Evolutionary conservation across 345 rosid genomes (phyloP), one percentile per base, ranked within the genome.

Genomic region (Psidium friedrichsthalianum): DNA sequence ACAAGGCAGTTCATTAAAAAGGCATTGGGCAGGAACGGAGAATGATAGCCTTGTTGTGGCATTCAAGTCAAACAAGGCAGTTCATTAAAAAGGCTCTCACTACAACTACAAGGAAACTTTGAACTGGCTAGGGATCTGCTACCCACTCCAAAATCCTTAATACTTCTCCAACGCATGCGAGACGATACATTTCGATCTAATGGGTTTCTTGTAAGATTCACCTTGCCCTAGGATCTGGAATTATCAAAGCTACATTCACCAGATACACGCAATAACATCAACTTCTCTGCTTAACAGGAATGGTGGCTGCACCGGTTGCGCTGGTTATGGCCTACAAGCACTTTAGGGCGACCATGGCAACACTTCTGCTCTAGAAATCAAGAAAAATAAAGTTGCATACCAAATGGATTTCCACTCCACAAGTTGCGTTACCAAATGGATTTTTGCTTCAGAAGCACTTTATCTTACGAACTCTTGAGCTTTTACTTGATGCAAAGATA

Each of bases 161-260:
- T 61, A 3, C 6, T 40, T 13, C 15, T 61, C 36, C 29, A 14
- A 14, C 21, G 0, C 6, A 6, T 27, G 74, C 0, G 0, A 27
- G 74, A 27, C 11, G 6, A 6, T 14, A 27, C 74, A 59, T 59
- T 59, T 59, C 0, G 74, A 61, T 1, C 2, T 61, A 61, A 27
- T 27, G 74, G 74, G 74, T 27, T 20, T 61, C 74, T 2, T 32
- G 1, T 6, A 20, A 61, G 74, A 6, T 61, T 6, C 40, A 61
- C 74, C 5, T 61, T 27, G 36, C 40, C 40, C 1, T 61, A 27
- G 10, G 40, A 61, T 61, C 15, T 27, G 74, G 74, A 61, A 27
- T 27, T 14, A 61, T 61, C 32, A 61, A 14, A 27, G 36, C 69
- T 59, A 6, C 74, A n/a, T 54, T 59, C 74, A 13, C 74, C 0